Evolutionary conservation across 352 stramenopile genomes (phyloP), one percentile per base, ranked within the genome.

Genomic region (Phytophthora citrophthora): DNA sequence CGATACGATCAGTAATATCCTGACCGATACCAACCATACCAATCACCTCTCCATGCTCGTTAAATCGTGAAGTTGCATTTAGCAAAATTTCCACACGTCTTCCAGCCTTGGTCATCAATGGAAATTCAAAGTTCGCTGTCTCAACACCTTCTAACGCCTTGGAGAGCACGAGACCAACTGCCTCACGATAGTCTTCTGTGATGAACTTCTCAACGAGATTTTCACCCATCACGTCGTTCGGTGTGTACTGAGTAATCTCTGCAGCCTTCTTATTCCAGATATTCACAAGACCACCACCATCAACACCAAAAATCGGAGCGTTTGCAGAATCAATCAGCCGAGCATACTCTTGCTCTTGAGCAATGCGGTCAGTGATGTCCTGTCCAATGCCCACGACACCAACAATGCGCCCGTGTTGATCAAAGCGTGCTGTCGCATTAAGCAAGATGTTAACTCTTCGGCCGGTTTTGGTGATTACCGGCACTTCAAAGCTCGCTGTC

Each of bases 301-400:
- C 85, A n/a, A 96, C 84, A 20, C 88, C 90, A 52, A 97, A 95
- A 54, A 96, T 96, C 15, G 89, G 86, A 7, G 88, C 83, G 40
- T 97, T 96, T 0, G 85, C 83, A 15, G 71, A 88, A 47, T 93
- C 85, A 49, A 93, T 88, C 8, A 93, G 67, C 16, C 77, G 54
- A 5, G 67, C 67, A 48, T 88, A 89, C 45, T 86, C 79, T 48
- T 85, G 71, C 43, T 86, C 77, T 54, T 84, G 76, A 4, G 72
- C 74, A 54, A 84, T 81, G 6, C 84, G 80, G 32, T 88, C 76
- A 10, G 84, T 93, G 40, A 93, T 90, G 67, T 91, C 84, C 23
- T 91, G 81, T 11, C 83, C 83, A 18, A 93, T 93, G 18, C 82
- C 79, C 0, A 91, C 84, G 10, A 93, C 75, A 12, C 85, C 83